Evolutionary conservation across 1,284 basidiomycete genomes (phyloP).

Genomic region (Sporisorium graminicola): DNA sequence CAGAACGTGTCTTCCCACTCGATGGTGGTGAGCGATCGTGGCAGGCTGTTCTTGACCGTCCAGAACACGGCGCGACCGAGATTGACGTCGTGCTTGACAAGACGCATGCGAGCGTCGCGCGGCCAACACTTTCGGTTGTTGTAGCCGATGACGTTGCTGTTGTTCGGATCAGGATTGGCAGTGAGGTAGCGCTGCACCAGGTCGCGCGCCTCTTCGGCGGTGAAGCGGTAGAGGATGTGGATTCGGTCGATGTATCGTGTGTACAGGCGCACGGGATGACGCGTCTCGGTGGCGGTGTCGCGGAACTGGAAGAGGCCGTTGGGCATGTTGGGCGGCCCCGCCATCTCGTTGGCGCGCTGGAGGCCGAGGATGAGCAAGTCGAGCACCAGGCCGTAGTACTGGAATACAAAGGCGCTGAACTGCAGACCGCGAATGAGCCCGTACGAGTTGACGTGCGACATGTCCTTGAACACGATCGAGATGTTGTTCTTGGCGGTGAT

Average conservation of each 20-base stretch:
- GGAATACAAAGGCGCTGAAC: slow-evolving; percentile 69
- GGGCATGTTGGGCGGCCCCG: slow-evolving; percentile 67
- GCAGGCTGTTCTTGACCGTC: slow-evolving; percentile 98
- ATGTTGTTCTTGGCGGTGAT: slow-evolving; percentile 70
- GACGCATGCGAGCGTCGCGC: slow-evolving; percentile 96
- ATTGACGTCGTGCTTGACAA: slow-evolving; percentile 99
- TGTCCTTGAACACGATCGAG: slow-evolving; percentile 69
- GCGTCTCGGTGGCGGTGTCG: slow-evolving; percentile 63
- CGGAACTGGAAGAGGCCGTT: slow-evolving; percentile 69
- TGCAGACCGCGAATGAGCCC: slow-evolving; percentile 69
- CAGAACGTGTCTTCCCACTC: slow-evolving; percentile 79
- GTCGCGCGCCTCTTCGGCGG: slow-evolving; percentile 96
- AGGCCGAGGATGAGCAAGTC: slow-evolving; percentile 68
- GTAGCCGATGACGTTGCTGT: slow-evolving; percentile 98
- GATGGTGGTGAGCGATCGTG: slow-evolving; percentile 95
- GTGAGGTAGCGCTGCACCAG: slow-evolving; percentile 97
- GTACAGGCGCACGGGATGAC: slow-evolving; percentile 68
- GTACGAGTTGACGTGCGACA: slow-evolving; percentile 69
- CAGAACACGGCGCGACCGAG: slow-evolving; percentile 97
- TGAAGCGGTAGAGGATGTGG: slow-evolving; percentile 90
- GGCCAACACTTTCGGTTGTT: slow-evolving; percentile 99
- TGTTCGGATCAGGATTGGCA: slow-evolving; percentile 97
- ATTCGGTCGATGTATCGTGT: slow-evolving; percentile 69
- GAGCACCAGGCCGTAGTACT: slow-evolving; percentile 69
- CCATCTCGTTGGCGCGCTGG: slow-evolving; percentile 68